A percentile compares a stretch with the other conserved stretches of the same genome.
phyloP scores from a whole-genome alignment of 768 basidiomycete species.

The Pleurotus tuoliensis region DNA sequence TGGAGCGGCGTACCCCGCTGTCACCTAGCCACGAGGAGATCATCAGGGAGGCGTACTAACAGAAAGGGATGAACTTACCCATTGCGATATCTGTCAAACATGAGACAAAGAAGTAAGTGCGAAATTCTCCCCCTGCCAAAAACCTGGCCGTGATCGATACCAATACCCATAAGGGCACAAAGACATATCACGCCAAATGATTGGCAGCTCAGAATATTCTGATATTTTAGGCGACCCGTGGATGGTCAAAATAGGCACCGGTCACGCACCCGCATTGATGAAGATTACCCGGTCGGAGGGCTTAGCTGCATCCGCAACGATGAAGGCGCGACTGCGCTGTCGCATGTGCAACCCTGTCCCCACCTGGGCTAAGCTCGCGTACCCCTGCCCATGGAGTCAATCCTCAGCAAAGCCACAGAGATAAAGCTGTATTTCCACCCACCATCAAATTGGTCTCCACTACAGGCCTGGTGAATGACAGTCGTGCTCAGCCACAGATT shows the following conservation, averaged over 20 bases:
- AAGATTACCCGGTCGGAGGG: slow-evolving; percentile 64
- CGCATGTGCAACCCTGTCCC: slow-evolving; percentile 79
- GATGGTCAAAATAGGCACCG: not conserved
- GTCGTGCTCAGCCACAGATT: slow-evolving; percentile 10
- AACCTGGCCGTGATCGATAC: not conserved
- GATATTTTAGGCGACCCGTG: slow-evolving; percentile 1
- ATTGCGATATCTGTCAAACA: slow-evolving; percentile 62
- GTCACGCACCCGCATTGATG: slow-evolving; percentile 62
- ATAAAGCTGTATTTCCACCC: slow-evolving; percentile 10
- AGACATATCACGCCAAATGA: not conserved
- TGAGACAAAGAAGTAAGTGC: slow-evolving; percentile 1
- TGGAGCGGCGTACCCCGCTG: slow-evolving; percentile 65
- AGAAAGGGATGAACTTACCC: slow-evolving; percentile 32
- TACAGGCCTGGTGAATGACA: slow-evolving; percentile 44
- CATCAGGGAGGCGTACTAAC: not conserved
- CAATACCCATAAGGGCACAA: not conserved
- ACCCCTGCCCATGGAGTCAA: slow-evolving; percentile 44
- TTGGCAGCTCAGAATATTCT: not conserved
- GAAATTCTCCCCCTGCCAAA: not conserved
- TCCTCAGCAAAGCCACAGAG: not conserved
- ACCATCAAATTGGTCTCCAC: slow-evolving; percentile 87
- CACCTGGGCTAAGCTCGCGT: slow-evolving; percentile 59
- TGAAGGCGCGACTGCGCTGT: slow-evolving; percentile 72
- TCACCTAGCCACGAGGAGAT: slow-evolving; percentile 30
- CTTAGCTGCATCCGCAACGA: slow-evolving; percentile 58